A percentile compares a stretch with the other conserved stretches of the same genome.
Conservation (phyloP, 1,284 basidiomycete species). For the Cutaneotrichosporon spelunceum region DNA sequence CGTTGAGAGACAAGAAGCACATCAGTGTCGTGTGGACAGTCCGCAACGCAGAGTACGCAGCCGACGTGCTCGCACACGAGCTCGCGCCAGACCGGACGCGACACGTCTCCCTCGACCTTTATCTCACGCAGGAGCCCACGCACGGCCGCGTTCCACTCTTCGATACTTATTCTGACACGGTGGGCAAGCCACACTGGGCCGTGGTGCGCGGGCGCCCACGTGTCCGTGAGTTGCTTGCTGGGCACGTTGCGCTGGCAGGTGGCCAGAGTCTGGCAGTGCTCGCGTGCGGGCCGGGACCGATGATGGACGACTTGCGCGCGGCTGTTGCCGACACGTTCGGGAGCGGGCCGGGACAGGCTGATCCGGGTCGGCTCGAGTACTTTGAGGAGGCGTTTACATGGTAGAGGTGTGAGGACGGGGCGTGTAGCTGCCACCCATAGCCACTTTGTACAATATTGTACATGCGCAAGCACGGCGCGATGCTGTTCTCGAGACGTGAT, state of each 20-base stretch:
- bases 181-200: background rate
- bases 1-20: conserved; percentile 6
- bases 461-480: no score
- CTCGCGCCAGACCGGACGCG: conserved; percentile 11
- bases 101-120: conserved; percentile 18
- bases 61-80: conserved; percentile 31
- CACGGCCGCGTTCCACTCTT: background rate
- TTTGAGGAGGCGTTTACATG: conserved; percentile 20
- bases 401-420: no score
- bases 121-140: conserved; percentile 13
- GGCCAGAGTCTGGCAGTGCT: conserved; percentile 33
- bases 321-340: conserved; percentile 28
- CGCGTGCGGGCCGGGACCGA: conserved; percentile 34
- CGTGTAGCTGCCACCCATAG: no score
- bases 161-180: no score
- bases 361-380: conserved; percentile 27
- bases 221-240: conserved; percentile 22
- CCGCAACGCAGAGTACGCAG: conserved; percentile 27
- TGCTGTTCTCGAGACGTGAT: no score
- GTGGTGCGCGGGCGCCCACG: conserved; percentile 26
- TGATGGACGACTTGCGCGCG: conserved; percentile 37
- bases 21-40: conserved; percentile 33
- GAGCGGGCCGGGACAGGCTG: conserved; percentile 18
- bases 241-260: conserved; percentile 12
- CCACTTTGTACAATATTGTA: no score